phyloP scores from a whole-genome alignment of 2,329 filamentous ascomycete genomes.

The Arachnopeziza araneosa region DNA sequence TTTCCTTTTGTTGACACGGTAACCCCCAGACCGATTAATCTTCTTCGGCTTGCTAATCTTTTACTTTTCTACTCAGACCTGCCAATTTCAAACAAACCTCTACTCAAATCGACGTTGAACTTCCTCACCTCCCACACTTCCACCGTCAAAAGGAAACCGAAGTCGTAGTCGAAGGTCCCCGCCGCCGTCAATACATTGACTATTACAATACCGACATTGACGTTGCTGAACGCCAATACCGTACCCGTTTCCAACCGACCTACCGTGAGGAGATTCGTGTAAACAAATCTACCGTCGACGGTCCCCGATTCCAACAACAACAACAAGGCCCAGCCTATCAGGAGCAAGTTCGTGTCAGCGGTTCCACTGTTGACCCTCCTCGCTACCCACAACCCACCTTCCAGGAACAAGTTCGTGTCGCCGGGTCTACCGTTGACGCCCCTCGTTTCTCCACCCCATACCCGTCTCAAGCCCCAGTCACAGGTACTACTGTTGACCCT shows the following conservation, averaged over 20 bases:
- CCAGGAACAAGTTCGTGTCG: conserved; percentile 19
- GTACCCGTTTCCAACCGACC: conserved; percentile 51
- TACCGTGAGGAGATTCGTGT: conserved; percentile 27
- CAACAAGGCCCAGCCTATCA: conserved; percentile 26
- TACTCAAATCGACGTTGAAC: conserved; percentile 46
- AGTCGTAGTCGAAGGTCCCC: conserved; percentile 22
- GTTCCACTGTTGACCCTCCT: conserved; percentile 28
- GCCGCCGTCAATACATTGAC: conserved; percentile 14
- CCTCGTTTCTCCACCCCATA: conserved; percentile 22
- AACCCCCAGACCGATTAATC: conserved; percentile 30
- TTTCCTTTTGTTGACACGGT: conserved; percentile 35
- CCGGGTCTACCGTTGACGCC: conserved; percentile 26
- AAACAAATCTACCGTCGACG: conserved; percentile 29
- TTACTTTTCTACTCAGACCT: conserved; percentile 25
- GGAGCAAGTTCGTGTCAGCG: conserved; percentile 21
- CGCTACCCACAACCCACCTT: conserved; percentile 12
- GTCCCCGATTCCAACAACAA: conserved; percentile 21
- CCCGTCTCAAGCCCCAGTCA: conserved; percentile 24
- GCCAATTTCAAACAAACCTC: conserved; percentile 36
- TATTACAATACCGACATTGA: conserved; percentile 42
- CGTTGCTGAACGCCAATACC: conserved; percentile 61
- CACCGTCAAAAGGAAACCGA: conserved; percentile 23
- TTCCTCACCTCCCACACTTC: conserved; percentile 30
- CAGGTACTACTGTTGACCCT: conserved; percentile 27
- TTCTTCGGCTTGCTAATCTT: conserved; percentile 23